phyloP scores from a whole-genome alignment of 1,284 basidiomycete species.

The Pyrrhoderma noxium region DNA sequence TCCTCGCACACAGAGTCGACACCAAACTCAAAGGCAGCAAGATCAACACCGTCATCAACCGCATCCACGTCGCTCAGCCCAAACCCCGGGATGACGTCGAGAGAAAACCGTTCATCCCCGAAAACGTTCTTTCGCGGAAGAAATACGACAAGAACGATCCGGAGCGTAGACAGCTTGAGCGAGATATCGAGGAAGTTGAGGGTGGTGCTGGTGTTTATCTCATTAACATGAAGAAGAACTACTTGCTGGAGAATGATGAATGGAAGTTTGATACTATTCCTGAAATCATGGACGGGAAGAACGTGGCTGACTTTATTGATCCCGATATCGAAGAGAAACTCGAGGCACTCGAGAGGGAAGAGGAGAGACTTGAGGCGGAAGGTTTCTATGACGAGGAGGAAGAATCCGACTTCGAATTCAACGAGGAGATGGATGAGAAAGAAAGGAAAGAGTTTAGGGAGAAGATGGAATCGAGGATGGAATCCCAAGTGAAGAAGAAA shows the following conservation, averaged over 20 bases:
- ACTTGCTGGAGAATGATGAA: constrained; percentile 82
- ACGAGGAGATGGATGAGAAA: constrained; percentile 91
- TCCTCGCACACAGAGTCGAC: constrained; percentile 90
- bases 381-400: constrained; percentile 80
- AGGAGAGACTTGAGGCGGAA: constrained; percentile 88
- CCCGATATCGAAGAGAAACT: constrained; percentile 97
- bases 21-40: constrained; percentile 90
- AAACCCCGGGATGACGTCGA: constrained; percentile 81
- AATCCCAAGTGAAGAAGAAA: constrained; percentile 79
- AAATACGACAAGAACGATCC: constrained; percentile 87
- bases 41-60: constrained; percentile 85
- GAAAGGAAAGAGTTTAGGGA: constrained; percentile 64
- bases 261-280: constrained; percentile 98
- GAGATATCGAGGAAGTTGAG: constrained; percentile 76
- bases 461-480: constrained; percentile 67
- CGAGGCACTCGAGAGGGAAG: constrained; percentile 94
- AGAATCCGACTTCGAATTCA: constrained; percentile 84
- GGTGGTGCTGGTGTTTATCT: constrained; percentile 89
- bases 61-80: constrained; percentile 90
- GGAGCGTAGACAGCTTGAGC: constrained; percentile 59
- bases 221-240: constrained; percentile 84
- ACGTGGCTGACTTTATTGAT: constrained; percentile 98
- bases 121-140: constrained; percentile 65
- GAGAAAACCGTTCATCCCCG: constrained; percentile 82
- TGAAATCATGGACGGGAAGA: constrained; percentile 98